phyloP scores from a whole-genome alignment of 2,329 filamentous ascomycete species.

The Cercospora sp. region DNA sequence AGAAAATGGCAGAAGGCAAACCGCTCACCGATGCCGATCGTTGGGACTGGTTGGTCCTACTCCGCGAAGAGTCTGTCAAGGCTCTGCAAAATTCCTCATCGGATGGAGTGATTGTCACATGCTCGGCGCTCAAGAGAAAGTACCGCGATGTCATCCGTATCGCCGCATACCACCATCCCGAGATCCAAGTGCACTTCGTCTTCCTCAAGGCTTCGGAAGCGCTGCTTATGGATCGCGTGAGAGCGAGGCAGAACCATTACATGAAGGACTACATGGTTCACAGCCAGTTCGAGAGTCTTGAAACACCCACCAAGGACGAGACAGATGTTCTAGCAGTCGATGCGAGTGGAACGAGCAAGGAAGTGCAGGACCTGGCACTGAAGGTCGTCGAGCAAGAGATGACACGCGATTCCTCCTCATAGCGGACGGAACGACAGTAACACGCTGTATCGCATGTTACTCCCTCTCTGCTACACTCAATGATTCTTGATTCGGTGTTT shows the following conservation, averaged over 20 bases:
- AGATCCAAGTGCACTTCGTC: constrained; percentile 74
- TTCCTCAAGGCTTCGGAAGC: constrained; percentile 80
- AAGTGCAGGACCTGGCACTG: constrained; percentile 45
- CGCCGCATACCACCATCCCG: constrained; percentile 49
- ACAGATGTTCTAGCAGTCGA: constrained; percentile 49
- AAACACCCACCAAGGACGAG: constrained; percentile 67
- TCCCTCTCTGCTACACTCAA: neutral
- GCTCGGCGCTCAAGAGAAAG: constrained; percentile 93
- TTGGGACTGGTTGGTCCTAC: constrained; percentile 84
- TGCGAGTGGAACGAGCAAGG: constrained; percentile 44
- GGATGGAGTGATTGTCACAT: constrained; percentile 83
- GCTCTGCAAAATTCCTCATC: constrained; percentile 32
- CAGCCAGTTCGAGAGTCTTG: constrained; percentile 86
- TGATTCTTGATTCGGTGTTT: neutral
- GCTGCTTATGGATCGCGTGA: constrained; percentile 73
- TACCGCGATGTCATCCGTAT: constrained; percentile 72
- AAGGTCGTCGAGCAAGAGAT: constrained; percentile 43
- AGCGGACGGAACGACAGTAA: neutral
- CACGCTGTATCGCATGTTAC: neutral
- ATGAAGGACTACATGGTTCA: constrained; percentile 96
- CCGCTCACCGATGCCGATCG: constrained; percentile 90
- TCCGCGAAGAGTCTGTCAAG: constrained; percentile 48
- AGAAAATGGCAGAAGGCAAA: constrained; percentile 84
- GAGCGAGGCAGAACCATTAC: constrained; percentile 76
- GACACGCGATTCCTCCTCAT: constrained; percentile 17